Evolutionary conservation across 345 rosid species (phyloP).

Genomic region (Streptanthus diversifolius): DNA sequence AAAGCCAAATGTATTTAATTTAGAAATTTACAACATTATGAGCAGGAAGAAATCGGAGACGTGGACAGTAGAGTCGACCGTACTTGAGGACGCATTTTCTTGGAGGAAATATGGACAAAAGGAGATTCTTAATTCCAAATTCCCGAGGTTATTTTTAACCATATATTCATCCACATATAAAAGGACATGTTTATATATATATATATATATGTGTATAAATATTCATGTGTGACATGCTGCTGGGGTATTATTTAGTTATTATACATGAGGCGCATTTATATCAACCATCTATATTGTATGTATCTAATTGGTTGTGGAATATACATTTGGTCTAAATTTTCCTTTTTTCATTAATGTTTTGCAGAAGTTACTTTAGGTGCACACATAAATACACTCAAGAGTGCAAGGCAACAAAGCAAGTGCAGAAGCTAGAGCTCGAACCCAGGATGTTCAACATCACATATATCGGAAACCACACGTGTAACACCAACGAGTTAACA

Average conservation of each 20-base stretch:
- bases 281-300: background rate
- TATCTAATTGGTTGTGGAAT: slow-evolving; percentile 3
- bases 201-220: background rate
- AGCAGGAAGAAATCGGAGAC: slow-evolving; percentile 53
- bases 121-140: slow-evolving; percentile 55
- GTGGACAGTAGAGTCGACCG: slow-evolving; percentile 35
- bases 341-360: background rate
- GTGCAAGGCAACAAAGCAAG: slow-evolving; percentile 80
- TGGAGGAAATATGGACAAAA: slow-evolving; percentile 99
- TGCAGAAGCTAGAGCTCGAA: slow-evolving; percentile 56
- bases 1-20: background rate
- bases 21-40: background rate
- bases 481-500: slow-evolving; percentile 36
- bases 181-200: background rate
- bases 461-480: slow-evolving; percentile 64
- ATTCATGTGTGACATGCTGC: background rate
- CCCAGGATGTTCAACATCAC: slow-evolving; percentile 46
- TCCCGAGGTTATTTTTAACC: slow-evolving; percentile 54
- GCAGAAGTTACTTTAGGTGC: slow-evolving; percentile 88
- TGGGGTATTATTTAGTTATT: background rate
- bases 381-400: slow-evolving; percentile 61
- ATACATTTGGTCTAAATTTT: background rate
- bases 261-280: slow-evolving; percentile 16
- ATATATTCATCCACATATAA: background rate
- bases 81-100: slow-evolving; percentile 48